Percentiles rank a stretch among this genome's conserved stretches.
Evolutionary conservation across 2,329 filamentous ascomycete genomes (phyloP).

Genomic region (Fusarium sp.): DNA sequence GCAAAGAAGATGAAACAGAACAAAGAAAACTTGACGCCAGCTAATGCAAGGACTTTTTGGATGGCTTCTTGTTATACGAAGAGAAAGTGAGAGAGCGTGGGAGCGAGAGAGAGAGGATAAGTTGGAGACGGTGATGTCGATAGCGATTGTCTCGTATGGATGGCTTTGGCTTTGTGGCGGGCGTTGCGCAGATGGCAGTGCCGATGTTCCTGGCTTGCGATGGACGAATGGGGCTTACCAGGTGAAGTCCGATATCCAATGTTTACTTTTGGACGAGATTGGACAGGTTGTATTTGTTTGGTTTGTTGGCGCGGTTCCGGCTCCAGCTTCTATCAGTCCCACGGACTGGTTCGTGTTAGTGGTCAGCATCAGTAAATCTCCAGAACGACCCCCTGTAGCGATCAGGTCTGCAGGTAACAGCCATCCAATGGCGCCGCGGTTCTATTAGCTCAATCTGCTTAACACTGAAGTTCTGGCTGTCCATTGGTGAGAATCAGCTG

Average conservation of each 20-base stretch:
- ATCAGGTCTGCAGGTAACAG: neutral
- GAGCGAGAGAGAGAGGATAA: neutral
- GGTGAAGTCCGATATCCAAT: neutral
- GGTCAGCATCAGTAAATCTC: neutral
- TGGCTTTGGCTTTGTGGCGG: conserved; percentile 23
- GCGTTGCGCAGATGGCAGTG: conserved; percentile 22
- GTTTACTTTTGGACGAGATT: conserved; percentile 36
- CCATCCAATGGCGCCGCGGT: conserved; percentile 1
- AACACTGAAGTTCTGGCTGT: conserved; percentile 7
- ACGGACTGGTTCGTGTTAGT: neutral
- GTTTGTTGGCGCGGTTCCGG: neutral
- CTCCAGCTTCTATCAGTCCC: neutral
- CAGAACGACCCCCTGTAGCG: conserved; percentile 2
- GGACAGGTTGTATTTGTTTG: conserved; percentile 21
- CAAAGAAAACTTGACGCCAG: conserved; percentile 13
- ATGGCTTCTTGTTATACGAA: conserved; percentile 4
- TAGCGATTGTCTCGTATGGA: conserved; percentile 2
- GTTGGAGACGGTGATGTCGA: neutral
- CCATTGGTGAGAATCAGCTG: conserved; percentile 22
- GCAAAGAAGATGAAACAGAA: neutral
- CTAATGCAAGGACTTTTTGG: conserved; percentile 16
- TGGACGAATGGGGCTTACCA: conserved; percentile 16
- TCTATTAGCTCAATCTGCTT: conserved; percentile 10
- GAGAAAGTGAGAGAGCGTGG: neutral
- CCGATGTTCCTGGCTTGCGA: conserved; percentile 1